A percentile compares a stretch with the other conserved stretches of the same genome.
These are phyloP conservation scores for Trichosporon asahii DNA, from an alignment of 1,284 basidiomycete genomes.

Conservation along the genomic window DNA sequence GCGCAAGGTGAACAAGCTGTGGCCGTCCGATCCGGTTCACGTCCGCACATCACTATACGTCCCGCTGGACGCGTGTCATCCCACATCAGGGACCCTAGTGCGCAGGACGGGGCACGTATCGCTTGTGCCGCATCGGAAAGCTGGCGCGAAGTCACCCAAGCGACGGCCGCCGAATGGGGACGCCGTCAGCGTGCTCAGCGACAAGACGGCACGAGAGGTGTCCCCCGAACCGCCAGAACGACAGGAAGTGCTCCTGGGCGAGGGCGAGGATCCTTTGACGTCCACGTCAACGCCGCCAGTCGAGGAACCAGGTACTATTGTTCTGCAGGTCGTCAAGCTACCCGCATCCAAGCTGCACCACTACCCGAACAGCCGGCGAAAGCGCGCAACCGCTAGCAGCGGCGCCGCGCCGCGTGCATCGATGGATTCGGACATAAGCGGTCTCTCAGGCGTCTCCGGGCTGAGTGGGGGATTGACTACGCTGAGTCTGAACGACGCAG, in stretches of 20 bases:
- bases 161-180: conserved; percentile 26
- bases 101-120: conserved; percentile 43
- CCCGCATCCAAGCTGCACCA: conserved; percentile 48
- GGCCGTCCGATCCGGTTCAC: conserved; percentile 84
- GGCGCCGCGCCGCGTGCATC: background rate
- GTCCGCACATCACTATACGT: conserved; percentile 76
- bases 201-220: background rate
- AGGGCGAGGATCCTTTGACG: conserved; percentile 1
- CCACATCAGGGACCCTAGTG: conserved; percentile 40
- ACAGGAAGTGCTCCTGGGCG: conserved; percentile 6
- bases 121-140: conserved; percentile 31
- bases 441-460: conserved; percentile 1
- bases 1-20: conserved; percentile 80
- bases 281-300: background rate
- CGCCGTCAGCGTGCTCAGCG: conserved; percentile 11
- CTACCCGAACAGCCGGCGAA: conserved; percentile 35
- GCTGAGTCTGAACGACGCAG: background rate
- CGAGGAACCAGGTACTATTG: background rate
- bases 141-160: background rate
- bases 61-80: conserved; percentile 57
- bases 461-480: conserved; percentile 1
- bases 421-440: background rate
- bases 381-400: background rate
- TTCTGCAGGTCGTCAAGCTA: conserved; percentile 45
- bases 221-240: background rate